These are phyloP conservation scores for Akanthomyces uredinophilus DNA, from an alignment of 2,329 filamentous ascomycete genomes.

Conservation along the genomic window DNA sequence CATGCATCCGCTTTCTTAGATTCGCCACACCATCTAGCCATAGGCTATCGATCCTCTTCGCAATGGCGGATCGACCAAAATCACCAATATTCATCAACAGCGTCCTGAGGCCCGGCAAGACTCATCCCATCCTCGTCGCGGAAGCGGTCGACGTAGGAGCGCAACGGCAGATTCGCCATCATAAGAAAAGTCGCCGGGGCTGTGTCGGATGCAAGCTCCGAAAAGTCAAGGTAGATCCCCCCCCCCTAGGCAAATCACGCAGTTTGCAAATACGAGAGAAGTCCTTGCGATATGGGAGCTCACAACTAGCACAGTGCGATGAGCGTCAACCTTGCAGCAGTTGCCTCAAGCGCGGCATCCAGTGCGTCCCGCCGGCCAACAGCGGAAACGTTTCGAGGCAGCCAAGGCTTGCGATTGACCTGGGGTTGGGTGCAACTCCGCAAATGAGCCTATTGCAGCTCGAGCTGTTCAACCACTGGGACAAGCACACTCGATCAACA, in stretches of 20 bases:
- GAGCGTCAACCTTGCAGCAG: constrained; percentile 24
- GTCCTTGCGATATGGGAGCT: not conserved
- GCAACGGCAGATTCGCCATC: constrained; percentile 6
- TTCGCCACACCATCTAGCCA: not conserved
- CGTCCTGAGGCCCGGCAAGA: not conserved
- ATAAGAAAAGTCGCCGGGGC: constrained; percentile 26
- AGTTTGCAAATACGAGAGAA: no score
- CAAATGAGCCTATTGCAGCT: constrained; percentile 27
- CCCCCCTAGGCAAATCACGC: no score
- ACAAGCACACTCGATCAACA: constrained; percentile 21
- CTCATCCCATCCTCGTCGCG: not conserved
- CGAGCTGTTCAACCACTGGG: constrained; percentile 29
- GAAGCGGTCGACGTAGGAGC: not conserved
- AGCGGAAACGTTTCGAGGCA: constrained; percentile 6
- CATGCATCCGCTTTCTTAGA: no score
- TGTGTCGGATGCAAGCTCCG: constrained; percentile 25
- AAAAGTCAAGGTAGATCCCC: constrained; percentile 25
- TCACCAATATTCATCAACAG: not conserved
- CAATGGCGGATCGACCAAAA: not conserved
- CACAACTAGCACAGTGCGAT: constrained; percentile 22
- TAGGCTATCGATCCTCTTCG: not conserved
- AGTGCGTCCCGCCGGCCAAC: constrained; percentile 12
- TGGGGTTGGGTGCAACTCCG: not conserved
- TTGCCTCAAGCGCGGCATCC: constrained; percentile 24
- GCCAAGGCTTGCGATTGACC: not conserved